Percentiles rank a stretch among this genome's conserved stretches.
Evolutionary conservation across 768 basidiomycete species (phyloP).

Genomic region (Boletus fagicola): DNA sequence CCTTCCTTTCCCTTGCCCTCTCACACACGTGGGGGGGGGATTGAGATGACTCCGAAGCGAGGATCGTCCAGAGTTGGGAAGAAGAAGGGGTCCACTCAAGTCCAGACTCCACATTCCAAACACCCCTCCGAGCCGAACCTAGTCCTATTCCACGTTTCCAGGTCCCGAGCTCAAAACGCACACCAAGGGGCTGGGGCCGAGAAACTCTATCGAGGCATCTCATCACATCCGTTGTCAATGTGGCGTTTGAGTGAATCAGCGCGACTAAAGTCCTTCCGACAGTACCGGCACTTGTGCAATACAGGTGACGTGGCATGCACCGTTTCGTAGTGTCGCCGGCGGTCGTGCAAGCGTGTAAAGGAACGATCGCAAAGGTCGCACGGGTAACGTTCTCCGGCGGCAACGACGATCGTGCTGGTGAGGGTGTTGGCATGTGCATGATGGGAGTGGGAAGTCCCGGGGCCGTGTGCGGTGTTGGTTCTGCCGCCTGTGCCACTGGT

Average conservation of each 20-base stretch:
- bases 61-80: constrained; percentile 13
- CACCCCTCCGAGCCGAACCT: constrained; percentile 9
- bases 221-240: constrained; percentile 77
- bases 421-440: constrained; percentile 9
- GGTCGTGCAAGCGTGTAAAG: constrained; percentile 78
- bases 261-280: constrained; percentile 78
- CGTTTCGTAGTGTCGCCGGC: constrained; percentile 78
- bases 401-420: constrained; percentile 12
- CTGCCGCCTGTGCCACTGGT: constrained; percentile 14
- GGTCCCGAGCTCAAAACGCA: constrained; percentile 12
- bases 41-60: constrained; percentile 18
- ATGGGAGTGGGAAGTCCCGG: constrained; percentile 5
- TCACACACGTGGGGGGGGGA: constrained; percentile 10
- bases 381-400: constrained; percentile 57
- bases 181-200: not conserved
- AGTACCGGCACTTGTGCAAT: constrained; percentile 68
- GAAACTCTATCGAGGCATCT: constrained; percentile 44
- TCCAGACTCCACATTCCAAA: constrained; percentile 16
- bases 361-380: constrained; percentile 77
- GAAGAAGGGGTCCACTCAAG: constrained; percentile 4
- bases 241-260: constrained; percentile 80
- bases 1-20: not conserved
- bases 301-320: constrained; percentile 65
- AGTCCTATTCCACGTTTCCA: constrained; percentile 14
- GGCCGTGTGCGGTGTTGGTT: constrained; percentile 10